phyloP scores from a whole-genome alignment of 2,329 filamentous ascomycete genomes.

The Fusarium temperatum region DNA sequence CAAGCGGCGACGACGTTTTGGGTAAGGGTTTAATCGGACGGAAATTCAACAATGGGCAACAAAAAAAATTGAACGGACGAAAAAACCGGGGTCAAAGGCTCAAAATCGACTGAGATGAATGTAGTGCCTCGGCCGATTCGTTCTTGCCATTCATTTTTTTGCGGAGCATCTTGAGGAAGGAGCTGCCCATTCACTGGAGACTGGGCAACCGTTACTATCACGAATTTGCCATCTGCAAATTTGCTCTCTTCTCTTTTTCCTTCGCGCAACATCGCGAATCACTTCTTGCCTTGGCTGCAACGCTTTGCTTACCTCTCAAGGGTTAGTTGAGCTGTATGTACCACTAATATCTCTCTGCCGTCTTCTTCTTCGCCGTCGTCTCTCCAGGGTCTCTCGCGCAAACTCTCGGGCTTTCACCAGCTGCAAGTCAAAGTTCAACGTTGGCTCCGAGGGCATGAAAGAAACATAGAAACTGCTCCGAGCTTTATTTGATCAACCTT shows the following conservation, averaged over 20 bases:
- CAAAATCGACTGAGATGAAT: slow-evolving; percentile 19
- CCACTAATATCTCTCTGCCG: slow-evolving; percentile 6
- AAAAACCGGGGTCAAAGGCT: slow-evolving; percentile 24
- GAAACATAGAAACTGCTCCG: slow-evolving; percentile 1
- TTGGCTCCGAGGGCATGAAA: background rate
- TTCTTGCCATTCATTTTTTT: slow-evolving; percentile 28
- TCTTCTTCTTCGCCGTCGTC: background rate
- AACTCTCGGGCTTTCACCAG: background rate
- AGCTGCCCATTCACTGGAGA: slow-evolving; percentile 1
- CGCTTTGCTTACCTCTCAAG: slow-evolving; percentile 13
- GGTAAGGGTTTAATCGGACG: slow-evolving; percentile 11
- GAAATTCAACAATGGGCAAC: slow-evolving; percentile 6
- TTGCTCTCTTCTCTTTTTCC: slow-evolving; percentile 15
- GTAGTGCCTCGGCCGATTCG: slow-evolving; percentile 25
- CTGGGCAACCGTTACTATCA: slow-evolving; percentile 4
- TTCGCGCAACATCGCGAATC: slow-evolving; percentile 12
- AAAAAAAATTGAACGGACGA: background rate
- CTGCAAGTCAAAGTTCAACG: background rate
- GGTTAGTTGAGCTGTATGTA: slow-evolving; percentile 11
- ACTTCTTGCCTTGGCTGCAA: background rate
- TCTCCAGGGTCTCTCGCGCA: slow-evolving; percentile 3
- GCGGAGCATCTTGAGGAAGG: slow-evolving; percentile 22
- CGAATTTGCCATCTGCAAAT: slow-evolving; percentile 36
- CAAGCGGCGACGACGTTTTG: slow-evolving; percentile 21
- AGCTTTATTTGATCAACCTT: slow-evolving; percentile 3